Evolutionary conservation across 805 yeast genomes (phyloP), one percentile per base, ranked within the genome.

Genomic region (Torulaspora delbrueckii): DNA sequence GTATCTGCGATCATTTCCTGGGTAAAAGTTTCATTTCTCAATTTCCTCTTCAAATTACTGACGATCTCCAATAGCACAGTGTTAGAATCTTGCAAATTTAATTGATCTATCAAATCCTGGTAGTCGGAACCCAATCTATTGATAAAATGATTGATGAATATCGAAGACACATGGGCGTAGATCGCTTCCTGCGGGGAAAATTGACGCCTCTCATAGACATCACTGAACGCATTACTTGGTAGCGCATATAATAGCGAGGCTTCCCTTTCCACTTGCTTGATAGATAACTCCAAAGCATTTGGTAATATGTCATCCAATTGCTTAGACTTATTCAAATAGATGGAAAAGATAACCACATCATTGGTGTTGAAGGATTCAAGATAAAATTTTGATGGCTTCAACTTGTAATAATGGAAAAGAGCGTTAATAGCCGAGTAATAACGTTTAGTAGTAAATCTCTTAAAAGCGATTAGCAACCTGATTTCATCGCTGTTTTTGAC

Each of bases 101-200:
- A 73, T 50, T 89, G 73, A 27, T 75, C 69, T 48, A 79, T 67
- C 60, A 91, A 74, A 37, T 87, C 76, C 55, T 74, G 78, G 67
- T 86, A 90, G 68, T 90, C 97, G 2, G 95, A 81, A 25, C 98
- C 97, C 62, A 91, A 76, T 63, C 98, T 78, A 73, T 93, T 93
- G 67, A 91, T 77, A 71, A 91, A 93, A 69, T 93, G 98, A 28
- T 95, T 84, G 41, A 88, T 95, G 63, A 93, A 91, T 50, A 88
- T 86, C 37, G 86, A 84, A 58, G 91, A 96, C 66, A 89, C 84
- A 66, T 91, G 98, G 37, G 97, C 95, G 65, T 93, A 93, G 47
- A 89, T 83, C 37, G 90, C 81, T 70, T 93, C 99, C 70, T 91
- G 98, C 56, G 95, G 81, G 1, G 97, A 89, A 67, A 91, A 76